These are phyloP conservation scores for Metschnikowia reukaufii DNA, from an alignment of 805 yeast genomes.

Conservation along the genomic window DNA sequence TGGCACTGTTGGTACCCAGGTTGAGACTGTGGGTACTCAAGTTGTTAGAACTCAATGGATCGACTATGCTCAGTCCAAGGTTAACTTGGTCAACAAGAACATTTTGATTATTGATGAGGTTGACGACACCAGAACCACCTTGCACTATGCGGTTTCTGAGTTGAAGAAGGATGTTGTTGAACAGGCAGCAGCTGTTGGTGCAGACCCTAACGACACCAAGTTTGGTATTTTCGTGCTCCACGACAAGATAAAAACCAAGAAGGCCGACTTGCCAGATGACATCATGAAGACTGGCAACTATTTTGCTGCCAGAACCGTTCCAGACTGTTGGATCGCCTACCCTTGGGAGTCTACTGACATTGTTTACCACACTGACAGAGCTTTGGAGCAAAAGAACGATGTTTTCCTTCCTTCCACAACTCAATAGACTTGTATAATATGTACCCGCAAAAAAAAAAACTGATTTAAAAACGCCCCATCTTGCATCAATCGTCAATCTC, in stretches of 20 bases:
- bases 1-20: constrained; percentile 49
- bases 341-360: constrained; percentile 90
- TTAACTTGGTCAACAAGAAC: constrained; percentile 68
- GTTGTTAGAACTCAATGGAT: constrained; percentile 90
- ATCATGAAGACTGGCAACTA: constrained; percentile 66
- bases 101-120: constrained; percentile 86
- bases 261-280: constrained; percentile 65
- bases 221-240: constrained; percentile 80
- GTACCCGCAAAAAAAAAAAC: constrained; percentile 1
- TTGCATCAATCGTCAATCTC: constrained; percentile 56
- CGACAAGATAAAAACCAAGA: constrained; percentile 79
- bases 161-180: constrained; percentile 61
- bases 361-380: constrained; percentile 68
- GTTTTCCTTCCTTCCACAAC: constrained; percentile 41
- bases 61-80: constrained; percentile 67
- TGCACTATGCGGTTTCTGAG: constrained; percentile 80
- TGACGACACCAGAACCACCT: constrained; percentile 87
- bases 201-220: constrained; percentile 58
- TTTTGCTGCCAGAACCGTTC: constrained; percentile 70
- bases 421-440: constrained; percentile 9
- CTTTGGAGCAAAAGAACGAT: constrained; percentile 71
- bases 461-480: background rate
- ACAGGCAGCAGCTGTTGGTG: constrained; percentile 60
- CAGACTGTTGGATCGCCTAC: constrained; percentile 82
- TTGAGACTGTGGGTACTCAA: constrained; percentile 30